Base-by-base conservation (phyloP, 1,284 basidiomycete genomes). In the Cutaneotrichosporon sp. region DNA sequence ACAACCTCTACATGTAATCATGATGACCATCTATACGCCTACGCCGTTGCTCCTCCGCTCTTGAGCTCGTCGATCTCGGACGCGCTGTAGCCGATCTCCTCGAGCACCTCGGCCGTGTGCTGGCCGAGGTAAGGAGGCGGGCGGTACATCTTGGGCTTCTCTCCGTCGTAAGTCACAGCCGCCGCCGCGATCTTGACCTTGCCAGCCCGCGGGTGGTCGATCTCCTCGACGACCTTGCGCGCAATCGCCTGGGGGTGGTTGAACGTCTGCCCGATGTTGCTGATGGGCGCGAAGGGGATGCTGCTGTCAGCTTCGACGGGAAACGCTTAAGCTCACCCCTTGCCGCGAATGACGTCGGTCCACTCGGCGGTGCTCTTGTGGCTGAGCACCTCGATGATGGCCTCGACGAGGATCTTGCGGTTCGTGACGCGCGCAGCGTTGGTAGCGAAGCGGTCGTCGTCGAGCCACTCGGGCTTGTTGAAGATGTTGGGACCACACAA, bases 211-310 rank as follows among this genome's bases (percentile, higher is more conserved):
- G 89, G 87, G 76, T 90, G 89, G 86, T 89, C 83, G 25, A 91
- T 81, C 67, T 88, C 86, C 36, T 84, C 81, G 1, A 85, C 83
- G 51, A 87, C 83, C 38, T 81, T 80, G 36, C 89, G 81, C 10
- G 87, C 88, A 58, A 87, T 72, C 2, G 87, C 90, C 80, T 98
- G 95, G 2, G 92, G 91, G 80, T 97, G 95, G 47, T 87, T 85
- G 73, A 97, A 97, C 1, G 95, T 95, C 74, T 94, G 87, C 54
- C 84, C 76, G 66, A 98, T 92, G 70, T 93, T 90, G 77, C 97
- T 95, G 81, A 98, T 95, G 16, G 92, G 92, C 67, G 76, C 91
- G 77, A 91, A 91, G 4, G 92, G 93, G 34, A 95, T 84, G 6
- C 91, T 90, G 63, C 33, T 13, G 46, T 62, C 51, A 62, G 56